A percentile compares a stretch with the other conserved stretches of the same genome.
phyloP scores from a whole-genome alignment of 2,329 filamentous ascomycete genomes.

The Nemania abortiva region DNA sequence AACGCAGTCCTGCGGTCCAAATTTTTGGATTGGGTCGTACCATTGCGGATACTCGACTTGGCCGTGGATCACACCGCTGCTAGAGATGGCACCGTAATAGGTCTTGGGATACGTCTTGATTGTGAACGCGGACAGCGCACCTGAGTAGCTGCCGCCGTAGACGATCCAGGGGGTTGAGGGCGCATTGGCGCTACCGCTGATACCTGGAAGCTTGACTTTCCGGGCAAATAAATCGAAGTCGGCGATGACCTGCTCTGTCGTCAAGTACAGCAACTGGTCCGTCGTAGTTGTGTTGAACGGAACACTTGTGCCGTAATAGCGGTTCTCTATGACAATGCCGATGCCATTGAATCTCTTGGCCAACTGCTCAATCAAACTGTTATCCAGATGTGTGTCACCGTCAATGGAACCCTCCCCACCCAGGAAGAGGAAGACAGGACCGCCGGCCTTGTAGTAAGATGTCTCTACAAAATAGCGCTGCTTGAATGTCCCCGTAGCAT shows the following conservation, averaged over 20 bases:
- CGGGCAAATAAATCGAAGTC: conserved; percentile 65
- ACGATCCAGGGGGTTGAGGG: conserved; percentile 56
- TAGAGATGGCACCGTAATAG: conserved; percentile 62
- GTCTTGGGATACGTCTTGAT: conserved; percentile 60
- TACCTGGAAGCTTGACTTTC: conserved; percentile 59
- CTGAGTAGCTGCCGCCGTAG: conserved; percentile 50
- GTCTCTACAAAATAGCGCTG: conserved; percentile 67
- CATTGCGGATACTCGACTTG: conserved; percentile 60
- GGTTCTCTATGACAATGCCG: conserved; percentile 65
- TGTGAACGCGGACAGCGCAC: conserved; percentile 54
- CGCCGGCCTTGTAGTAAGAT: conserved; percentile 65
- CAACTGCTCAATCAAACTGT: conserved; percentile 27
- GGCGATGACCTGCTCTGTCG: conserved; percentile 64
- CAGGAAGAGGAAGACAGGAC: conserved; percentile 55
- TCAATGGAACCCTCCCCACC: conserved; percentile 63
- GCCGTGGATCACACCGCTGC: conserved; percentile 59
- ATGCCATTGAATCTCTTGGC: conserved; percentile 55
- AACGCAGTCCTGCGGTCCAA: conserved; percentile 62
- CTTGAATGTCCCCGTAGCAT: conserved; percentile 63
- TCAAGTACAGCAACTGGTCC: conserved; percentile 62
- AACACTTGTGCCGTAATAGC: conserved; percentile 64
- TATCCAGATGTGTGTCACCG: conserved; percentile 42
- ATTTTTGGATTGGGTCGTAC: conserved; percentile 64
- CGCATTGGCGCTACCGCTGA: conserved; percentile 56
- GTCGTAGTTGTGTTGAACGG: conserved; percentile 62